Conservation (phyloP, 2,329 filamentous ascomycete genomes). For the Colletotrichum paranaense region DNA sequence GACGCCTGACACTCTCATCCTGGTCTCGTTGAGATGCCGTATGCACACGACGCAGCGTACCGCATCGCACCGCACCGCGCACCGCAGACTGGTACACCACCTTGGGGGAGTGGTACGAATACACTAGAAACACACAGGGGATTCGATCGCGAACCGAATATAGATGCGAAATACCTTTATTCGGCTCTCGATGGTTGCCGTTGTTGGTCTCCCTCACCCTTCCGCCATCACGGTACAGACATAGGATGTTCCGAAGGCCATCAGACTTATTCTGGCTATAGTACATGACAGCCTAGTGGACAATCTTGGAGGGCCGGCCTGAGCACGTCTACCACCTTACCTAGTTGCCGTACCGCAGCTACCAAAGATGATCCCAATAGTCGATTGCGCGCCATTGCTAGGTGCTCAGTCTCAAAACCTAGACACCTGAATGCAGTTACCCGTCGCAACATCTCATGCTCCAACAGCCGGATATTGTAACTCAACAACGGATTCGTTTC, state of each 20-base stretch:
- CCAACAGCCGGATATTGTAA: neutral
- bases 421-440: neutral
- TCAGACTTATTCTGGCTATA: neutral
- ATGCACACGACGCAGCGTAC: conserved; percentile 17
- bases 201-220: conserved; percentile 10
- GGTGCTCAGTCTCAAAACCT: neutral
- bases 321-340: neutral
- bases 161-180: neutral
- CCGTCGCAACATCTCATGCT: neutral
- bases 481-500: neutral
- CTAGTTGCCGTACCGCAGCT: neutral
- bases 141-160: conserved; percentile 14
- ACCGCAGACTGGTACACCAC: neutral
- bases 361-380: conserved; percentile 8
- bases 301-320: neutral
- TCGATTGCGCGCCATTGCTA: neutral
- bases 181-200: neutral
- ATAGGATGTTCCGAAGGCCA: neutral
- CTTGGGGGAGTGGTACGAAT: neutral
- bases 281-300: neutral
- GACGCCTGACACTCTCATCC: conserved; percentile 1
- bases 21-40: conserved; percentile 21
- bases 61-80: neutral
- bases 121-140: neutral
- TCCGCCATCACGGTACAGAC: conserved; percentile 5